Conservation (phyloP, 768 basidiomycete genomes). For the Mycena alexandri region DNA sequence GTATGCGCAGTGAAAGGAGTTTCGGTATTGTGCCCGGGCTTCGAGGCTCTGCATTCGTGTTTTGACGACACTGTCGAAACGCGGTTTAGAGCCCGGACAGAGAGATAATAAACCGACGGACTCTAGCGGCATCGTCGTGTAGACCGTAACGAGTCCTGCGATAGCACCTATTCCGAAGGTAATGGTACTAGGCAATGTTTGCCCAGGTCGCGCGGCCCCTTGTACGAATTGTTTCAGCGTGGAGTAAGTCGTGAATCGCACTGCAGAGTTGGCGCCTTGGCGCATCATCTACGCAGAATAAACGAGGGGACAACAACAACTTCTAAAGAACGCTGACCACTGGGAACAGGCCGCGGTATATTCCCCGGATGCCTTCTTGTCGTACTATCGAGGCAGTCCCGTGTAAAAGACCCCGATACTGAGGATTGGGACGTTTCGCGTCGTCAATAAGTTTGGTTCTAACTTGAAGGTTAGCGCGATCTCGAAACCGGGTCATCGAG, state of each 20-base stretch:
- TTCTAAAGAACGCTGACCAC: constrained; percentile 72
- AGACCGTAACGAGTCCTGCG: constrained; percentile 96
- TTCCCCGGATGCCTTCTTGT: constrained; percentile 86
- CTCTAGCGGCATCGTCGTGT: constrained; percentile 90
- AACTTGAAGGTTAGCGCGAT: not conserved
- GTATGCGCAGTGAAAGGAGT: constrained; percentile 96
- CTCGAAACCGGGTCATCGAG: not conserved
- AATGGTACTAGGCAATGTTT: constrained; percentile 85
- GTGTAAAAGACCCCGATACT: constrained; percentile 89
- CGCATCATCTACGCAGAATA: constrained; percentile 82
- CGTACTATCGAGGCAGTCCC: constrained; percentile 85
- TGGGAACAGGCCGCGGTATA: constrained; percentile 94
- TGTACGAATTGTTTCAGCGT: constrained; percentile 95
- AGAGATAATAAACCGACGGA: constrained; percentile 48
- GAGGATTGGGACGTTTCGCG: constrained; percentile 85
- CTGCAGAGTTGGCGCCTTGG: constrained; percentile 97
- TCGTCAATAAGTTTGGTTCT: constrained; percentile 99
- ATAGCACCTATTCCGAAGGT: constrained; percentile 96
- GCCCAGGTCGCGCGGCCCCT: constrained; percentile 84
- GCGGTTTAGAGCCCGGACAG: not conserved
- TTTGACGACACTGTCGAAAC: constrained; percentile 83
- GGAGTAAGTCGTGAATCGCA: constrained; percentile 95
- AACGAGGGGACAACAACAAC: not conserved
- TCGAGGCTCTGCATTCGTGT: constrained; percentile 97
- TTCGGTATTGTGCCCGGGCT: constrained; percentile 87